phyloP scores from a whole-genome alignment of 768 basidiomycete genomes.

The Nidularia sp. region DNA sequence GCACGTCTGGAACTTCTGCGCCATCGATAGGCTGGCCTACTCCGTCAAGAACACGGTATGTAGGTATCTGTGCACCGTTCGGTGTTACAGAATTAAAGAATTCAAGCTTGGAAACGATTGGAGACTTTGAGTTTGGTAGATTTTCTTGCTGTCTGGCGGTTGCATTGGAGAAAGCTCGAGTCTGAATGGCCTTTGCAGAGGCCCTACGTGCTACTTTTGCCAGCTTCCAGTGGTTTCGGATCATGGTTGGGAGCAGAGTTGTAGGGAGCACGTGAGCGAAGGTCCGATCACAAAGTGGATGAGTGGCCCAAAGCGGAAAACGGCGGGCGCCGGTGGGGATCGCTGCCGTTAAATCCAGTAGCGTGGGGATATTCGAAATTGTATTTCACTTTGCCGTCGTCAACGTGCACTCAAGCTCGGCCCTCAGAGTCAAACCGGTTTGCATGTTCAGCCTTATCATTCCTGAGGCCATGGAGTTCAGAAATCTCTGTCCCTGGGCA shows the following conservation, averaged over 20 bases:
- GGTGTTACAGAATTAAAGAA: constrained; percentile 79
- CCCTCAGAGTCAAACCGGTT: background rate
- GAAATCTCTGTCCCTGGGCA: background rate
- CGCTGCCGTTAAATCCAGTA: no score
- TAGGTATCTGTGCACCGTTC: constrained; percentile 67
- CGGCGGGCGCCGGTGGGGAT: no score
- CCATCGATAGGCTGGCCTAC: constrained; percentile 69
- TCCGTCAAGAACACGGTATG: constrained; percentile 83
- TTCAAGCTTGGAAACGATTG: constrained; percentile 63
- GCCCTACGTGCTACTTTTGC: constrained; percentile 13
- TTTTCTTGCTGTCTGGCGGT: constrained; percentile 11
- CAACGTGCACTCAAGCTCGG: no score
- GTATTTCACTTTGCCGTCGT: no score
- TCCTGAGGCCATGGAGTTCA: no score
- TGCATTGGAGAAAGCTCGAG: constrained; percentile 11
- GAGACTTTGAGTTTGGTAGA: constrained; percentile 45
- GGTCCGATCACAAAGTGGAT: background rate
- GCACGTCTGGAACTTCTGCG: constrained; percentile 72
- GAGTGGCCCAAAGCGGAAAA: background rate
- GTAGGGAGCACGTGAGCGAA: constrained; percentile 13
- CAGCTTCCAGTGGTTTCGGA: constrained; percentile 9
- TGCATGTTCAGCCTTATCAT: background rate
- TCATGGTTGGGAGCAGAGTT: constrained; percentile 17
- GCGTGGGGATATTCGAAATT: no score
- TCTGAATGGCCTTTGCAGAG: constrained; percentile 8